phyloP scores from a whole-genome alignment of 306 rosid species.

The Chamaecrista fasciculata region DNA sequence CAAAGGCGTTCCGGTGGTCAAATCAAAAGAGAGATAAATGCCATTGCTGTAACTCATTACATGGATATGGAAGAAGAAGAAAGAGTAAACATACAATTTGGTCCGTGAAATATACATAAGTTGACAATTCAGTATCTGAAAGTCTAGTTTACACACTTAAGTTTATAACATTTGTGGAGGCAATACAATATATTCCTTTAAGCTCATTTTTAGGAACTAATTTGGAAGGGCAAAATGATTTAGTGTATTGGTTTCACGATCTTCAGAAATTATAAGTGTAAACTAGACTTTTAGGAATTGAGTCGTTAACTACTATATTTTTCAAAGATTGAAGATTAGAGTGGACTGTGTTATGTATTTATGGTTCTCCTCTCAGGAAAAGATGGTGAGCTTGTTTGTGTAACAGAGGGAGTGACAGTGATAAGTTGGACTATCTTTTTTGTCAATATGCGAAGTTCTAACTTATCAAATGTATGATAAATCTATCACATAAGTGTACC shows the following conservation, averaged over 20 bases:
- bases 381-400: neutral
- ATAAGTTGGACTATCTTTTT: neutral
- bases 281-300: too few relatives aligned
- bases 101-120: too few relatives aligned
- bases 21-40: conserved; percentile 55
- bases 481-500: neutral
- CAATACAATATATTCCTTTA: too few relatives aligned
- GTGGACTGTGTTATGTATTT: conserved; percentile 27
- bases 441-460: neutral
- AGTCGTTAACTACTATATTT: too few relatives aligned
- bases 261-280: too few relatives aligned
- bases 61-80: conserved; percentile 5
- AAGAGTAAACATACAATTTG: too few relatives aligned
- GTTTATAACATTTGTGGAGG: too few relatives aligned
- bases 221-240: too few relatives aligned
- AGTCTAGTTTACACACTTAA: too few relatives aligned
- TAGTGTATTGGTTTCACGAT: too few relatives aligned
- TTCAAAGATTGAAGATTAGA: neutral
- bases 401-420: neutral
- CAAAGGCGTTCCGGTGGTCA: conserved; percentile 73
- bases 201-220: too few relatives aligned
- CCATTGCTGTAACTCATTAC: conserved; percentile 1
- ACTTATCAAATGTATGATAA: neutral
- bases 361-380: conserved; percentile 13
- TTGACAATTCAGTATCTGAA: too few relatives aligned